Percentiles rank a stretch among this genome's conserved stretches.
These are phyloP conservation scores for Ascochyta fabae DNA, from an alignment of 2,329 filamentous ascomycete species.

Conservation along the genomic window DNA sequence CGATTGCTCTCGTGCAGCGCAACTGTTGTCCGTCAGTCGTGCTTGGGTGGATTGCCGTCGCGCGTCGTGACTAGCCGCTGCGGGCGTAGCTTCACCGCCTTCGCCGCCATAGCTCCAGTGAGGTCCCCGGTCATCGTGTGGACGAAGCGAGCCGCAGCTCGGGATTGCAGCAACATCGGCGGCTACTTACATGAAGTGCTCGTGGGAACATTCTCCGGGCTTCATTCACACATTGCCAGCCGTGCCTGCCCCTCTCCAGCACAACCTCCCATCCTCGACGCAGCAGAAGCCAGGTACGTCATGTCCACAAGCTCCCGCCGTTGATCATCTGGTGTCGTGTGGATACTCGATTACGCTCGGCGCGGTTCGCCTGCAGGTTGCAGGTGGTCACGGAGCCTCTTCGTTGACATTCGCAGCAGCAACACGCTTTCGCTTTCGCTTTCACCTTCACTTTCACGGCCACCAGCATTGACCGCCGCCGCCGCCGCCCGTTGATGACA, in stretches of 20 bases:
- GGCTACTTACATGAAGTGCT: conserved; percentile 39
- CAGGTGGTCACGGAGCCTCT: conserved; percentile 10
- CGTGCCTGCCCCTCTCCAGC: neutral
- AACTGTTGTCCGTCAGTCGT: neutral
- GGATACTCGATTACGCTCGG: conserved; percentile 14
- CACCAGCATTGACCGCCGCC: conserved; percentile 3
- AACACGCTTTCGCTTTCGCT: neutral
- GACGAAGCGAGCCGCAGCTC: conserved; percentile 19
- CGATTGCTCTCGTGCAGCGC: neutral
- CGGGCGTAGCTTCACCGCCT: conserved; percentile 18
- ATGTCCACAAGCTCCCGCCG: conserved; percentile 10
- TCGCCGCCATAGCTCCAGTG: conserved; percentile 22
- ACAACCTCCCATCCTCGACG: neutral
- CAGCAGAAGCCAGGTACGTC: conserved; percentile 15
- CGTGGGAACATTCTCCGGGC: conserved; percentile 13
- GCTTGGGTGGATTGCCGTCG: conserved; percentile 8
- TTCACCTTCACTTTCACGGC: neutral
- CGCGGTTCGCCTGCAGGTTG: conserved; percentile 16
- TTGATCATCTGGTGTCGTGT: conserved; percentile 19
- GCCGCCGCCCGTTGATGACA: conserved; percentile 12
- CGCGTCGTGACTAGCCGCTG: conserved; percentile 25
- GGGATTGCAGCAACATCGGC: conserved; percentile 27
- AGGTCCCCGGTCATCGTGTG: conserved; percentile 20
- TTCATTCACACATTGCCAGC: conserved; percentile 1
- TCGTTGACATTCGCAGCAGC: conserved; percentile 7